These are phyloP conservation scores for Pythium insidiosum DNA, from an alignment of 352 stramenopile genomes.

Conservation along the genomic window DNA sequence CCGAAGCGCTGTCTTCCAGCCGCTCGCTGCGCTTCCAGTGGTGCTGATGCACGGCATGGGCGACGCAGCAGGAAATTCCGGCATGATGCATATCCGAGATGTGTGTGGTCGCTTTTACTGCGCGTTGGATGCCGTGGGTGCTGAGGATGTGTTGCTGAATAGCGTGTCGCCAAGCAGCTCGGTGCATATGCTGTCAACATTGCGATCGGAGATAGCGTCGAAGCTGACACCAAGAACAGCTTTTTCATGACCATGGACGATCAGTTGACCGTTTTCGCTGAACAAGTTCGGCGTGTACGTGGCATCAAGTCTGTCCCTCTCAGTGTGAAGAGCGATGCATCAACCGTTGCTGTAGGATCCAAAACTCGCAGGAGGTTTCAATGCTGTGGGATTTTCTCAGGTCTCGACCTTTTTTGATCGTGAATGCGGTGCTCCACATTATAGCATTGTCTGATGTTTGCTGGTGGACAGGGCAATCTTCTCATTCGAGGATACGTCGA, in stretches of 20 bases:
- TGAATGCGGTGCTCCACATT: not conserved
- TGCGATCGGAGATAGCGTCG: conserved; percentile 76
- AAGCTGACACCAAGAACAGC: conserved; percentile 89
- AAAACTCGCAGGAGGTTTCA: conserved; percentile 85
- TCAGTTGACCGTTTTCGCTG: conserved; percentile 86
- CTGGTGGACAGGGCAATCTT: conserved; percentile 70
- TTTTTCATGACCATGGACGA: conserved; percentile 92
- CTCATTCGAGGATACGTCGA: conserved; percentile 93
- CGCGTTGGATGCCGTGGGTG: not conserved
- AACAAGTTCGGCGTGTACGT: conserved; percentile 65
- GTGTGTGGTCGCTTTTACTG: conserved; percentile 17
- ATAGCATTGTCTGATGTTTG: not conserved
- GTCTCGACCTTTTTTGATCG: conserved; percentile 10
- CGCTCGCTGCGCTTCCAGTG: conserved; percentile 35
- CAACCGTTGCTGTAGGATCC: too few species aligned
- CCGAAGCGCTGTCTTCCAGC: conserved; percentile 23
- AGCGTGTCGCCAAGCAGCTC: conserved; percentile 73
- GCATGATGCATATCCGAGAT: conserved; percentile 82
- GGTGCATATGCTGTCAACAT: conserved; percentile 83
- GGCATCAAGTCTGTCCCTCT: too few species aligned
- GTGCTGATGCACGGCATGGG: conserved; percentile 93
- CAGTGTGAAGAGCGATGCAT: too few species aligned
- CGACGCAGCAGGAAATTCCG: conserved; percentile 87
- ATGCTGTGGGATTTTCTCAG: conserved; percentile 91
- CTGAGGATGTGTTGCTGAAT: not conserved